Conservation (phyloP, 2,329 filamentous ascomycete species). For the Graphiopsis chlorocephala region DNA sequence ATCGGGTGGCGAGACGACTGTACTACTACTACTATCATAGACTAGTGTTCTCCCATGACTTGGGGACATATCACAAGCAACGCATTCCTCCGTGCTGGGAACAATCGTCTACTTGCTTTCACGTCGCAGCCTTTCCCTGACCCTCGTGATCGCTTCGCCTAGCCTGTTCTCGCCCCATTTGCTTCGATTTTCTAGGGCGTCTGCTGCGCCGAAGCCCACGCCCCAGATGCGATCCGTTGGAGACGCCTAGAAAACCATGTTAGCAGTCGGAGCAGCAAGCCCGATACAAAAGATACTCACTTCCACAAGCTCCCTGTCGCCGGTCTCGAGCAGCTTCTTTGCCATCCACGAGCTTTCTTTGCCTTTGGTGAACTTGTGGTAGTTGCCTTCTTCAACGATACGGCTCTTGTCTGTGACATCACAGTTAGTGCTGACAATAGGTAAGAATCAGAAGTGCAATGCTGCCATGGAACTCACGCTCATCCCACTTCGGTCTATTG, state of each 20-base stretch:
- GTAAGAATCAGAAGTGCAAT: not conserved
- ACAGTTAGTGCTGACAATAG: not conserved
- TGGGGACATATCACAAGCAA: not conserved
- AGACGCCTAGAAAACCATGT: slow-evolving; percentile 32
- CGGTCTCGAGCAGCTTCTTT: slow-evolving; percentile 55
- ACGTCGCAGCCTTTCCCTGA: slow-evolving; percentile 52
- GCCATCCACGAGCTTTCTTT: slow-evolving; percentile 44
- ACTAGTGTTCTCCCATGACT: not conserved
- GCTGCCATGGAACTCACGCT: slow-evolving; percentile 27
- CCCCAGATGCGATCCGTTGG: slow-evolving; percentile 65
- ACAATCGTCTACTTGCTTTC: slow-evolving; percentile 30
- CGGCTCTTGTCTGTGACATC: slow-evolving; percentile 43
- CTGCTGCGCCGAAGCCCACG: slow-evolving; percentile 55
- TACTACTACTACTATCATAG: not conserved
- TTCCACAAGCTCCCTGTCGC: slow-evolving; percentile 60
- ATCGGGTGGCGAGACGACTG: not conserved
- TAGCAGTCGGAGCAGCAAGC: not conserved
- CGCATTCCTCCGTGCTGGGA: not conserved
- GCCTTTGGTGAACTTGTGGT: slow-evolving; percentile 57
- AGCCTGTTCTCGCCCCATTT: slow-evolving; percentile 65
- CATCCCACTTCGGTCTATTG: slow-evolving; percentile 51
- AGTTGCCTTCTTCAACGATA: slow-evolving; percentile 59
- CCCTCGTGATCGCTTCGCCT: slow-evolving; percentile 60
- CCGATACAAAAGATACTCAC: slow-evolving; percentile 39
- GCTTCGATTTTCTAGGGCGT: slow-evolving; percentile 48